These are phyloP conservation scores for Leishmania mexicana DNA, from an alignment of 208 protist species.

Conservation along the genomic window DNA sequence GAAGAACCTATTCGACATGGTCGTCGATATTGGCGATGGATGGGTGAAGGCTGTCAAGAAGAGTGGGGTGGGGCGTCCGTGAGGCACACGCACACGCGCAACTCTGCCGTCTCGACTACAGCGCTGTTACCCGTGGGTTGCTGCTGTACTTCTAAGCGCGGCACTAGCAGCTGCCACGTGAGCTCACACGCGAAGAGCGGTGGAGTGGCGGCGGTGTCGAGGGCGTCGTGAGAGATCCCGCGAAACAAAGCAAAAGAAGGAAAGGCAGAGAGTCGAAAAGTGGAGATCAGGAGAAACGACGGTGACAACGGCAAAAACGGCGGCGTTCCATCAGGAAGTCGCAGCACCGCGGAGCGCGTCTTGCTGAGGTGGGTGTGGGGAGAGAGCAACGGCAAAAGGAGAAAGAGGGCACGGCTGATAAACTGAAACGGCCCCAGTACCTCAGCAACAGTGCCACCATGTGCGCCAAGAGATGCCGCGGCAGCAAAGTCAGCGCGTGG, in stretches of 20 bases:
- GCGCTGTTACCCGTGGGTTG: neutral
- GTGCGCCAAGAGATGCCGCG: neutral
- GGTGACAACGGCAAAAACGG: neutral
- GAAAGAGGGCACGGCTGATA: neutral
- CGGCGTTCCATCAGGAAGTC: neutral
- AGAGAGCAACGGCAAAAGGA: neutral
- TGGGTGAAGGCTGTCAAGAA: neutral
- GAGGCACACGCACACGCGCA: neutral
- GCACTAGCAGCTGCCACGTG: neutral
- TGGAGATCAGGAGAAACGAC: neutral
- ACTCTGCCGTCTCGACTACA: neutral
- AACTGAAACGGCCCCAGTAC: neutral
- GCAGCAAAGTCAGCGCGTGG: neutral
- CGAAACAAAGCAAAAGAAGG: conserved; percentile 5
- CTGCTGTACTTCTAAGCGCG: neutral
- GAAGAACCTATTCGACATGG: conserved; percentile 82
- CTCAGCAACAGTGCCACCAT: neutral
- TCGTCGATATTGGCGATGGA: neutral
- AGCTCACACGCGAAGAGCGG: neutral
- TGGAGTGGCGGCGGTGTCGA: neutral
- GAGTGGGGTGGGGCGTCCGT: neutral
- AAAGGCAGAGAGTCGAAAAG: neutral
- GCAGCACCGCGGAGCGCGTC: neutral
- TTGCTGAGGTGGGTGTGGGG: neutral
- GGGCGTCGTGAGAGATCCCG: neutral